Evolutionary conservation across 1,284 basidiomycete genomes (phyloP).

Genomic region (Ceratorhiza oryzae-sativae): DNA sequence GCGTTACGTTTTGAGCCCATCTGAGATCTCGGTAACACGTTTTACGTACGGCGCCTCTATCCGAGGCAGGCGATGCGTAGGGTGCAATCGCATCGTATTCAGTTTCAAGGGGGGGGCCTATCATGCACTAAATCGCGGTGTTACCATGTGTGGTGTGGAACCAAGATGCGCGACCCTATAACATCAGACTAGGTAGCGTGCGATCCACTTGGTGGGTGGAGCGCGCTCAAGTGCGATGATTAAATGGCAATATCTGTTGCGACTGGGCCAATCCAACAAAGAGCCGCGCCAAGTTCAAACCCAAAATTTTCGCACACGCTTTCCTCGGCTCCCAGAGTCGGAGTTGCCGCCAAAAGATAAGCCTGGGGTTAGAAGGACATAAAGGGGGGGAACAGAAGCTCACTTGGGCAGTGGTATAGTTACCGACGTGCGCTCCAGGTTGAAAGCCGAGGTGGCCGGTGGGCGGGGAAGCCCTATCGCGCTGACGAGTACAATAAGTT

Average conservation of each 20-base stretch:
- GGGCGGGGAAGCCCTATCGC: background rate
- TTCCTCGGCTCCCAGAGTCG: background rate
- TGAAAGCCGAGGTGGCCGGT: slow-evolving; percentile 16
- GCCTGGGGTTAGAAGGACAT: background rate
- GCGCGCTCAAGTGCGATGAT: slow-evolving; percentile 22
- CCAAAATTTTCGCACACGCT: slow-evolving; percentile 13
- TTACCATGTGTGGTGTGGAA: slow-evolving; percentile 6
- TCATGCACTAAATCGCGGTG: background rate
- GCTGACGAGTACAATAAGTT: background rate
- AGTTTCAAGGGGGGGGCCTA: background rate
- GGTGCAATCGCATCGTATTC: slow-evolving; percentile 15
- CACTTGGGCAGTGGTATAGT: slow-evolving; percentile 13
- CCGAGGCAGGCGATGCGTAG: background rate
- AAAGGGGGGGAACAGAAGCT: background rate
- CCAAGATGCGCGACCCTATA: slow-evolving; percentile 11
- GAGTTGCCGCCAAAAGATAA: slow-evolving; percentile 31
- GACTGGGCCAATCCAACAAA: background rate
- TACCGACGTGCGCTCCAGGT: slow-evolving; percentile 13
- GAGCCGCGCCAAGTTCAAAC: background rate
- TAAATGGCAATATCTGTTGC: background rate
- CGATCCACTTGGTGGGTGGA: slow-evolving; percentile 14
- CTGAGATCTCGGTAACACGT: slow-evolving; percentile 1
- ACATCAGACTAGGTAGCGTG: slow-evolving; percentile 12
- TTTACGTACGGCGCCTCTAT: slow-evolving; percentile 10
- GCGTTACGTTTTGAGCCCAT: slow-evolving; percentile 6